phyloP scores from a whole-genome alignment of 371 early-diverging fungal species.

The Massospora cicadina region DNA sequence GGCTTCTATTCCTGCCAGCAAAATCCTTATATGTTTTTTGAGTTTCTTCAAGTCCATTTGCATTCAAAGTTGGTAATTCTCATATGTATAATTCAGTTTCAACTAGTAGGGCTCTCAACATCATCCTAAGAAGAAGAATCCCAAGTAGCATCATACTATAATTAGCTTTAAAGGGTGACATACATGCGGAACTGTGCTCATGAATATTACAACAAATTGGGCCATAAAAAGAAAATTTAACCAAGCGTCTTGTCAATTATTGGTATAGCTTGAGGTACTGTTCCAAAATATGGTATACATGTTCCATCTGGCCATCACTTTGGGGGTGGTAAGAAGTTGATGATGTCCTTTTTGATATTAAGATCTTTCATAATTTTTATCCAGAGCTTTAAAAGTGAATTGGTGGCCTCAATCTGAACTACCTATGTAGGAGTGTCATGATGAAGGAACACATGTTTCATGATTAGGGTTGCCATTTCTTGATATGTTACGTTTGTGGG shows the following conservation, averaged over 20 bases:
- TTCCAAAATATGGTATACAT: too few species aligned
- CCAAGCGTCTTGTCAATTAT: too few species aligned
- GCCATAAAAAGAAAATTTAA: too few species aligned
- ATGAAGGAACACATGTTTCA: not conserved
- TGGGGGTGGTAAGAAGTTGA: too few species aligned
- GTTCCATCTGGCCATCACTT: too few species aligned
- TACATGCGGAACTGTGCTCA: not conserved
- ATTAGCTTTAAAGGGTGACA: not conserved
- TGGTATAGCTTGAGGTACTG: too few species aligned
- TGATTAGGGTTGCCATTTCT: not conserved
- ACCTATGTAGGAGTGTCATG: not conserved
- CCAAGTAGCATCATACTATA: not conserved
- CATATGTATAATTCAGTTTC: too few species aligned
- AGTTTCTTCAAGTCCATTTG: too few species aligned
- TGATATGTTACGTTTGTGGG: not conserved
- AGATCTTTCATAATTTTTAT: not conserved
- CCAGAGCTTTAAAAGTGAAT: not conserved
- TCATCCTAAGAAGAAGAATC: too few species aligned
- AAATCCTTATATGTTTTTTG: too few species aligned
- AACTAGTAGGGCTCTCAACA: too few species aligned
- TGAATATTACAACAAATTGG: not conserved
- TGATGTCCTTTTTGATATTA: not conserved
- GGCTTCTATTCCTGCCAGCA: not conserved
- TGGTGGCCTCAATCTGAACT: not conserved
- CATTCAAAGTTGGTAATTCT: too few species aligned